Evolutionary conservation across 169 alveolate species (phyloP).

Genomic region (Plasmodium billcollinsi): DNA sequence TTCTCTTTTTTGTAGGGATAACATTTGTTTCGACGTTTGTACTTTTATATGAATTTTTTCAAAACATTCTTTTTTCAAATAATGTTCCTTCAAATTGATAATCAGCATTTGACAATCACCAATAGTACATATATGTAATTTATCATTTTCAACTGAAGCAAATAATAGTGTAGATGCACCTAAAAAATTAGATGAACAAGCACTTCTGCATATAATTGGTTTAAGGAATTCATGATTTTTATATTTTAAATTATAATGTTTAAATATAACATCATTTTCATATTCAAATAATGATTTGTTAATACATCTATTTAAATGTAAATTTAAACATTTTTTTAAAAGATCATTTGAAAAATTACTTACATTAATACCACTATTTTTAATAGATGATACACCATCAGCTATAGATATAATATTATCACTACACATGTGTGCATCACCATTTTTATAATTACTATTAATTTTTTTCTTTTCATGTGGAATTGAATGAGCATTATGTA

Average conservation of each 20-base stretch:
- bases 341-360: conserved; percentile 70
- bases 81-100: conserved; percentile 18
- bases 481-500: conserved; percentile 53
- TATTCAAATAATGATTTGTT: conserved; percentile 40
- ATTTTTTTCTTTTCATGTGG: conserved; percentile 49
- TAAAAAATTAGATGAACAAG: conserved; percentile 67
- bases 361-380: conserved; percentile 70
- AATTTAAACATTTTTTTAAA: conserved; percentile 74
- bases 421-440: conserved; percentile 68
- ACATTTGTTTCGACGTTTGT: not conserved
- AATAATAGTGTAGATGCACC: conserved; percentile 73
- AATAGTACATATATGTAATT: conserved; percentile 52
- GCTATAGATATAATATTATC: conserved; percentile 73
- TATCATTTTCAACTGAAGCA: conserved; percentile 44
- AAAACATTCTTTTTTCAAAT: conserved; percentile 1
- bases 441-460: conserved; percentile 60
- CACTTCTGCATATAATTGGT: conserved; percentile 72
- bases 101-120: conserved; percentile 77
- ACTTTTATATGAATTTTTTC: conserved; percentile 23
- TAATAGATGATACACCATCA: conserved; percentile 74
- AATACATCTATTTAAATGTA: conserved; percentile 35
- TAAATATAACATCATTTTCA: conserved; percentile 38
- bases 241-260: conserved; percentile 34
- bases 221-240: conserved; percentile 39
- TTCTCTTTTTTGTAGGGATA: conserved; percentile 12